A percentile compares a stretch with the other conserved stretches of the same genome.
Conservation (phyloP, 768 basidiomycete species). For the Trametes cingulata region DNA sequence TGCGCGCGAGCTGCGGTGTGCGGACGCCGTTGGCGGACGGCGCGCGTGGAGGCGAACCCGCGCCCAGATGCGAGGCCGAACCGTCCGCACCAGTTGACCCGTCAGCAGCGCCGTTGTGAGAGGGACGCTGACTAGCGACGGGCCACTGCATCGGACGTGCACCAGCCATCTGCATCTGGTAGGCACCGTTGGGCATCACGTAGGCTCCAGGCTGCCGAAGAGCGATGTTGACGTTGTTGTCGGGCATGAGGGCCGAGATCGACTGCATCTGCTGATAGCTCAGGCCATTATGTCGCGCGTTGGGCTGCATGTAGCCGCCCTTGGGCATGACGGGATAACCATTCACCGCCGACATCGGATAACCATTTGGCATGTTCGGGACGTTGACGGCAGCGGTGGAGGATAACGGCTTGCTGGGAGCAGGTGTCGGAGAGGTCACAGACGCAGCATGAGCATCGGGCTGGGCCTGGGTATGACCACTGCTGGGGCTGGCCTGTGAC, state of each 20-base stretch:
- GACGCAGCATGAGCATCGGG: slow-evolving; percentile 21
- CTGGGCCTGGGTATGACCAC: slow-evolving; percentile 27
- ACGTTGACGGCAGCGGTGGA: slow-evolving; percentile 37
- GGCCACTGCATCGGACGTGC: slow-evolving; percentile 44
- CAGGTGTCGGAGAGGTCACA: slow-evolving; percentile 36
- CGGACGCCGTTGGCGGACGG: slow-evolving; percentile 63
- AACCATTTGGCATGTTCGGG: slow-evolving; percentile 46
- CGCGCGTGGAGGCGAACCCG: slow-evolving; percentile 43
- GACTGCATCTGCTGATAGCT: slow-evolving; percentile 59
- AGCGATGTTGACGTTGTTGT: slow-evolving; percentile 25
- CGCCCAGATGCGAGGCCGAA: slow-evolving; percentile 37
- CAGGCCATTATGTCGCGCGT: slow-evolving; percentile 42
- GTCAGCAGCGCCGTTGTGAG: slow-evolving; percentile 29
- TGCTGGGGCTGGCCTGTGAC: slow-evolving; percentile 16
- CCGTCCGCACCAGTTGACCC: slow-evolving; percentile 32
- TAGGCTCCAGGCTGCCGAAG: slow-evolving; percentile 39
- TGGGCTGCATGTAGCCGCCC: slow-evolving; percentile 35
- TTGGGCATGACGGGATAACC: slow-evolving; percentile 47
- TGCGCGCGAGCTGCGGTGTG: slow-evolving; percentile 27
- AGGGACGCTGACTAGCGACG: slow-evolving; percentile 23
- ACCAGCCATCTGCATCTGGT: slow-evolving; percentile 42
- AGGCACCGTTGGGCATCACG: slow-evolving; percentile 38
- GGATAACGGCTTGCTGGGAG: slow-evolving; percentile 52
- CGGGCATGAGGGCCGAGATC: slow-evolving; percentile 35
- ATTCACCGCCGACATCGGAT: slow-evolving; percentile 30